Evolutionary conservation across 2,329 filamentous ascomycete species (phyloP).

Genomic region (Aspergillus sp.): DNA sequence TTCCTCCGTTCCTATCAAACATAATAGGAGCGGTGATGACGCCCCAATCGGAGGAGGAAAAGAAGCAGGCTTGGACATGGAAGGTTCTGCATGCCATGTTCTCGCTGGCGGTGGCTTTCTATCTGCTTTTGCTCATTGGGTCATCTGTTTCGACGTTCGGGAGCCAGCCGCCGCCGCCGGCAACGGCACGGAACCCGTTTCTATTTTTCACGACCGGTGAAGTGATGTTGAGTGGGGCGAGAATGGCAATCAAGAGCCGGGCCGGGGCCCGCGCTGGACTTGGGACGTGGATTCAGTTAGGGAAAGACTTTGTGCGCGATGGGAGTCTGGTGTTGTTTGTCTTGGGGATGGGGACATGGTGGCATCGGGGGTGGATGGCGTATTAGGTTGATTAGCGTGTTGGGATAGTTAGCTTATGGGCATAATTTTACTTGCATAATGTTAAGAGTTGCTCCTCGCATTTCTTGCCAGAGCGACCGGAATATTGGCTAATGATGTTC

Average conservation of each 20-base stretch:
- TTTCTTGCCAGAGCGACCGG: no score
- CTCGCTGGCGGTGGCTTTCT: slow-evolving; percentile 52
- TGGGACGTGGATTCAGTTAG: slow-evolving; percentile 32
- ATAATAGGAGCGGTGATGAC: slow-evolving; percentile 34
- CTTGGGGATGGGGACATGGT: slow-evolving; percentile 41
- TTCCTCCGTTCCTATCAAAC: slow-evolving; percentile 35
- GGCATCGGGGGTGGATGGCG: slow-evolving; percentile 19
- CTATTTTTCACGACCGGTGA: slow-evolving; percentile 44
- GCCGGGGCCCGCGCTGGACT: slow-evolving; percentile 21
- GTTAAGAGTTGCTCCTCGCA: no score
- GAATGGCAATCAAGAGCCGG: slow-evolving; percentile 25
- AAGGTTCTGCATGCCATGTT: slow-evolving; percentile 56
- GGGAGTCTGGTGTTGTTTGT: slow-evolving; percentile 42
- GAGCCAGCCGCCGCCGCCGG: slow-evolving; percentile 37
- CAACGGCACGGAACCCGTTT: slow-evolving; percentile 42
- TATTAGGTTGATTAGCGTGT: no score
- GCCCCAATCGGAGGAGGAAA: slow-evolving; percentile 32
- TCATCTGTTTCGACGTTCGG: slow-evolving; percentile 35
- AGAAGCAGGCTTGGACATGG: slow-evolving; percentile 43
- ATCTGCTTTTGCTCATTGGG: slow-evolving; percentile 39
- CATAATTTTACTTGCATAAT: no score
- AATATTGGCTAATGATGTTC: no score
- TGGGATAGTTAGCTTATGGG: no score
- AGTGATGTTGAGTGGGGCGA: slow-evolving; percentile 35
- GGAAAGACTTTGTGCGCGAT: slow-evolving; percentile 37